A percentile compares a stretch with the other conserved stretches of the same genome.
Evolutionary conservation across 768 basidiomycete genomes (phyloP).

Genomic region (Boletus rubescentipes): DNA sequence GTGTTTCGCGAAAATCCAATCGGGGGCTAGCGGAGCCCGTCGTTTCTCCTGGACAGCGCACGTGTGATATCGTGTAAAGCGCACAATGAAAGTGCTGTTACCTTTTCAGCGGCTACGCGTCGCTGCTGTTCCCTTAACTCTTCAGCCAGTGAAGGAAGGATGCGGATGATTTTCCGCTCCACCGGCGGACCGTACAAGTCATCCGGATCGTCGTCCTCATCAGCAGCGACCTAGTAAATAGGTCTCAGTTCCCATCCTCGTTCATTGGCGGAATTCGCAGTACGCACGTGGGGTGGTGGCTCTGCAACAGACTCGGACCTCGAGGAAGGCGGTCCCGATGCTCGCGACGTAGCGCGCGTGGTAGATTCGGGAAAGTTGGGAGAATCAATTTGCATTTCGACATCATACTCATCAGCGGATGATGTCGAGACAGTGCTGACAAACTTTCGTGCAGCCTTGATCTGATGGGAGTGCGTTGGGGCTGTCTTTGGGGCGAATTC

Average conservation of each 20-base stretch:
- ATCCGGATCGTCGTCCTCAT: conserved; percentile 24
- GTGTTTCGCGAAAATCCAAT: conserved; percentile 25
- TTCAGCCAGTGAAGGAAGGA: conserved; percentile 26
- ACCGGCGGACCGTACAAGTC: conserved; percentile 30
- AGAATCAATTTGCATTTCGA: conserved; percentile 15
- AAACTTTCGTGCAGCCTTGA: not conserved
- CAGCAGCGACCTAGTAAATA: not conserved
- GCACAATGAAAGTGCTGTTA: not conserved
- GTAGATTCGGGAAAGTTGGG: not conserved
- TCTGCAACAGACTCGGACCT: not conserved
- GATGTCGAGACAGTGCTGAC: not conserved
- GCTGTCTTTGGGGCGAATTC: not conserved
- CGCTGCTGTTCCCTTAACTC: conserved; percentile 26
- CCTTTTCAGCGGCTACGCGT: conserved; percentile 15
- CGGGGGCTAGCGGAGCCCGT: conserved; percentile 19
- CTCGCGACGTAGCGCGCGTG: not conserved
- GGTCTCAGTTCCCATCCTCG: not conserved
- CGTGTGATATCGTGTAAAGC: conserved; percentile 1
- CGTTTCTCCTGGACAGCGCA: conserved; percentile 12
- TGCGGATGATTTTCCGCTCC: conserved; percentile 25
- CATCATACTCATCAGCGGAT: conserved; percentile 7
- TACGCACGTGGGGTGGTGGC: not conserved
- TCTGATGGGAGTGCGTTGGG: not conserved
- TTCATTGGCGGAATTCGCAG: not conserved
- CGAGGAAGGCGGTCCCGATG: not conserved